These are phyloP conservation scores for Alternaria arbusti DNA, from an alignment of 2,329 filamentous ascomycete genomes.

Conservation along the genomic window DNA sequence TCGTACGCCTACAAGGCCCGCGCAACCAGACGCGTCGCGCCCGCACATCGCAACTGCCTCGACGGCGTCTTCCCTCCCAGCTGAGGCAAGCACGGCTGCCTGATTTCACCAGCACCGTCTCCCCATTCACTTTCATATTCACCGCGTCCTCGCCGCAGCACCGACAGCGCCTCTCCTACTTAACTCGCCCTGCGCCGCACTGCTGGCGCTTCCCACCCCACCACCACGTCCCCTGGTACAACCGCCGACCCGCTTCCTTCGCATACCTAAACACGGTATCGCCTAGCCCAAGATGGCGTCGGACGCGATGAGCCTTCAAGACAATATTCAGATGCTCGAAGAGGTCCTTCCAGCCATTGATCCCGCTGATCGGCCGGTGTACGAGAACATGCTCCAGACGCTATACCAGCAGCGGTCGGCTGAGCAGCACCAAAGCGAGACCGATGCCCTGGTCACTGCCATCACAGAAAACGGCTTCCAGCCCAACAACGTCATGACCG, in stretches of 20 bases:
- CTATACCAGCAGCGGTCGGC: not conserved
- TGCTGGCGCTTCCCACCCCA: not conserved
- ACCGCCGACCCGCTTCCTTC: not conserved
- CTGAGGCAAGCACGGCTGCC: slow-evolving; percentile 7
- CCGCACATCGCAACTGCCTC: slow-evolving; percentile 8
- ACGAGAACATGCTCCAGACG: slow-evolving; percentile 2
- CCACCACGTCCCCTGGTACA: not conserved
- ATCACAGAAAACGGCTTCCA: not conserved
- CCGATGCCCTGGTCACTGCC: not conserved
- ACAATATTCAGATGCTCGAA: slow-evolving; percentile 5
- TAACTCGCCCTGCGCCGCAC: slow-evolving; percentile 3
- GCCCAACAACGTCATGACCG: not conserved
- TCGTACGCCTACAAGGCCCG: not conserved
- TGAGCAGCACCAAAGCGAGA: not conserved
- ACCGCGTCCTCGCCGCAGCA: not conserved
- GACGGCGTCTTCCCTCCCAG: slow-evolving; percentile 2
- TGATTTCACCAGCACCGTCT: slow-evolving; percentile 3
- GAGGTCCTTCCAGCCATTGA: slow-evolving; percentile 2
- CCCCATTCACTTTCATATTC: slow-evolving; percentile 4
- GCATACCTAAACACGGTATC: not conserved
- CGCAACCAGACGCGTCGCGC: slow-evolving; percentile 14
- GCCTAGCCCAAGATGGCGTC: not conserved
- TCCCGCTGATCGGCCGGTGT: slow-evolving; percentile 1
- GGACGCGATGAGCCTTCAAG: not conserved
- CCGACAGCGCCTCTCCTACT: not conserved